A percentile compares a stretch with the other conserved stretches of the same genome.
These are phyloP conservation scores for Sordaria brevicollis DNA, from an alignment of 495 filamentous ascomycete species.

Conservation along the genomic window DNA sequence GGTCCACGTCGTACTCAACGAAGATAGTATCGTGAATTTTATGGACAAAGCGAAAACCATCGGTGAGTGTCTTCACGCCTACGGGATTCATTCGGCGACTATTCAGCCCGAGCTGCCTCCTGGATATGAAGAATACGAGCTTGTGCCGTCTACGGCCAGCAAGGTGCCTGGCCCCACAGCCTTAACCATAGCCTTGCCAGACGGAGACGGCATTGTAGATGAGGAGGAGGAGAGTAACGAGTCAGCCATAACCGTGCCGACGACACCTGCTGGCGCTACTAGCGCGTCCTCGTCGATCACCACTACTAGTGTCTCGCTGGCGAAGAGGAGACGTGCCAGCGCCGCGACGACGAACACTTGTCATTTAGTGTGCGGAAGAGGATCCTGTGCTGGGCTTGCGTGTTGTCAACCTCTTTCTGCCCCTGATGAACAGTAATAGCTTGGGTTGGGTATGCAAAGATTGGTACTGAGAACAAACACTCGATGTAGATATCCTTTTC, in stretches of 20 bases:
- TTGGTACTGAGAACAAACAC: too few species aligned
- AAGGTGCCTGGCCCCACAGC: neutral
- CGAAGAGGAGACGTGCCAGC: neutral
- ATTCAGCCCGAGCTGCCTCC: conserved; percentile 66
- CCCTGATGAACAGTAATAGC: neutral
- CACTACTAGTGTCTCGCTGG: neutral
- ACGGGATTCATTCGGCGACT: conserved; percentile 85
- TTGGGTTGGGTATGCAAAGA: too few species aligned
- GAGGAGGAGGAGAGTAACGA: too few species aligned
- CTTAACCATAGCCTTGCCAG: neutral
- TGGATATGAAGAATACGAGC: neutral
- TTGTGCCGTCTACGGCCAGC: neutral
- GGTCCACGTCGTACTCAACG: conserved; percentile 72
- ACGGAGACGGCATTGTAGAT: neutral
- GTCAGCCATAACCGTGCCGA: neutral
- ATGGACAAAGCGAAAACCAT: conserved; percentile 70
- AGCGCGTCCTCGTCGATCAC: neutral
- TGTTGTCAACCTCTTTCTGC: neutral
- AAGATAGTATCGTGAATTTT: conserved; percentile 49
- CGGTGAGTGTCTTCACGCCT: conserved; percentile 76
- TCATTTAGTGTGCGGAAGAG: neutral
- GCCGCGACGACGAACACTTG: neutral
- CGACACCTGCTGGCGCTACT: neutral
- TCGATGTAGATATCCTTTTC: too few species aligned
- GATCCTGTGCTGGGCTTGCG: neutral